Evolutionary conservation across 768 basidiomycete species (phyloP).

Genomic region (Termitomyces heimii): DNA sequence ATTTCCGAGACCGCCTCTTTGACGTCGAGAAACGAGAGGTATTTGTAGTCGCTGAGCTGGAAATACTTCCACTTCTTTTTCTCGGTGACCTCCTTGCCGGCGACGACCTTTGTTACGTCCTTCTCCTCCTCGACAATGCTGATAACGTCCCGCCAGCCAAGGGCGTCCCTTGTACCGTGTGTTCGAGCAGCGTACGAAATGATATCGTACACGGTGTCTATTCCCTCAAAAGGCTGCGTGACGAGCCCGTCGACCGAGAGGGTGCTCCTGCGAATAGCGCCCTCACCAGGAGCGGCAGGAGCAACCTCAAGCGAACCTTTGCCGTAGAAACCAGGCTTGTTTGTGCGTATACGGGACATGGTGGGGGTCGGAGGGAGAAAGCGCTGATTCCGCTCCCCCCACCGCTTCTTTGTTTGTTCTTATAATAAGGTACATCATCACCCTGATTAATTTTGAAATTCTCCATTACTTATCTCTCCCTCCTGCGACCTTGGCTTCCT

Average conservation of each 20-base stretch:
- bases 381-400: background rate
- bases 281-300: constrained; percentile 39
- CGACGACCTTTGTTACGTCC: constrained; percentile 78
- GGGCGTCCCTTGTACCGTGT: constrained; percentile 67
- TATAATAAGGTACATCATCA: background rate
- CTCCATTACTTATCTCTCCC: background rate
- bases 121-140: constrained; percentile 79
- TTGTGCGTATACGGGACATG: constrained; percentile 29
- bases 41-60: constrained; percentile 86
- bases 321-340: constrained; percentile 43
- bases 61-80: constrained; percentile 97
- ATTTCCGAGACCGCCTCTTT: constrained; percentile 58
- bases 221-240: constrained; percentile 62
- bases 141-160: constrained; percentile 77
- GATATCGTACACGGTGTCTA: constrained; percentile 80
- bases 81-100: constrained; percentile 78
- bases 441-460: background rate
- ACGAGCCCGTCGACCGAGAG: constrained; percentile 53
- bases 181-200: constrained; percentile 67
- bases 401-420: constrained; percentile 7
- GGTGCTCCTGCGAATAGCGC: constrained; percentile 51
- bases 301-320: constrained; percentile 61
- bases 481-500: background rate
- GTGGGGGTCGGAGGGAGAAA: constrained; percentile 8
- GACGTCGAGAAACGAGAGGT: constrained; percentile 67